phyloP scores from a whole-genome alignment of 2,329 filamentous ascomycete species.

The Exophiala dermatitidis region DNA sequence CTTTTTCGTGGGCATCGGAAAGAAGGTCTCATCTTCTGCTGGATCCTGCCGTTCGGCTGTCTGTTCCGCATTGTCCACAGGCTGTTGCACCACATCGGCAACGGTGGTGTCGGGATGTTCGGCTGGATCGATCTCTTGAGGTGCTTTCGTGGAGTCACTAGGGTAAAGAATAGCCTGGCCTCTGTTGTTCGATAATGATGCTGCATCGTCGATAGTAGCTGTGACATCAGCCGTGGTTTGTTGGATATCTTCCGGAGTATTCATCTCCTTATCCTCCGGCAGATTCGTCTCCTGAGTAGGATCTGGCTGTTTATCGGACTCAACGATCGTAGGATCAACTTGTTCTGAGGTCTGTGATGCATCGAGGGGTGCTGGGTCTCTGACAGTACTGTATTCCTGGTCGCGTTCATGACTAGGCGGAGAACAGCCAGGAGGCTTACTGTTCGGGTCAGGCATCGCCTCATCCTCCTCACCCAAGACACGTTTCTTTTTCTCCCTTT shows the following conservation, averaged over 20 bases:
- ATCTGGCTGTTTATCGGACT: background rate
- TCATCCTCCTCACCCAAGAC: no score
- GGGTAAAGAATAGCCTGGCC: background rate
- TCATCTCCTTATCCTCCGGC: no score
- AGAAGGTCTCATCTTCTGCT: conserved; percentile 13
- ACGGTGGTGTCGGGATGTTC: background rate
- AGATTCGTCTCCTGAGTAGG: background rate
- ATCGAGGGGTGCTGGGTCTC: background rate
- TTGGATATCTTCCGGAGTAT: background rate
- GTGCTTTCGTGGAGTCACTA: background rate
- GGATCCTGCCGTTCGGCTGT: background rate
- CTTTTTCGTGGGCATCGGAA: conserved; percentile 1
- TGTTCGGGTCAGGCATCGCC: no score
- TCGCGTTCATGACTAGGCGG: no score
- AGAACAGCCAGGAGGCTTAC: no score
- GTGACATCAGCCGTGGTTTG: background rate
- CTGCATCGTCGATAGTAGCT: background rate
- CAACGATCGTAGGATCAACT: background rate
- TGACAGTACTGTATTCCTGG: no score
- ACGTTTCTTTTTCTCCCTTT: no score
- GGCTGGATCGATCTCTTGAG: background rate
- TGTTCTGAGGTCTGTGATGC: background rate
- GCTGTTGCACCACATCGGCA: background rate
- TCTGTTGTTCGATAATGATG: background rate
- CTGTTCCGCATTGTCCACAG: background rate